Evolutionary conservation across 2,329 filamentous ascomycete genomes (phyloP).

Genomic region (Waltergamsia citrina): DNA sequence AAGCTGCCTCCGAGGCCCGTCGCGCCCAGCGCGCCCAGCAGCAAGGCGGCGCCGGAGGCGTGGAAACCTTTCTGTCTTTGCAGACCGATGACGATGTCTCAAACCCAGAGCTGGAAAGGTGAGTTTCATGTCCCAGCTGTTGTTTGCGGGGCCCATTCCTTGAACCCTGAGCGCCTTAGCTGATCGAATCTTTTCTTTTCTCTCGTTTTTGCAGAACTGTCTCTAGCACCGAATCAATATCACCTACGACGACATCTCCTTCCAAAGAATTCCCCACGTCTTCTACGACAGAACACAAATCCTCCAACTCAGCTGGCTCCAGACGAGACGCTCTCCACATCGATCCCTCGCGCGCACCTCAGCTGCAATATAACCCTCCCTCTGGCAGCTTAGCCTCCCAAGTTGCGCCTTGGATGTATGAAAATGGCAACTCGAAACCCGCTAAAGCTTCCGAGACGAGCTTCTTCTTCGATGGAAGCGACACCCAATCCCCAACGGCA

Average conservation of each 20-base stretch:
- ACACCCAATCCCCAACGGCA: constrained; percentile 49
- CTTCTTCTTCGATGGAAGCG: constrained; percentile 70
- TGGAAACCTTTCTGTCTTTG: no score
- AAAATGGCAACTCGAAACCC: constrained; percentile 23
- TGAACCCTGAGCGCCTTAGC: neutral
- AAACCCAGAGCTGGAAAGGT: constrained; percentile 23
- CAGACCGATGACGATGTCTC: constrained; percentile 32
- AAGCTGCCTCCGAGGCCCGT: constrained; percentile 12
- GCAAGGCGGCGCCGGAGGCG: no score
- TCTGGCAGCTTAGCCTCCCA: constrained; percentile 28
- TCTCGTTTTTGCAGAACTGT: neutral
- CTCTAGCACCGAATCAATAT: constrained; percentile 3
- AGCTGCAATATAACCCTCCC: constrained; percentile 49
- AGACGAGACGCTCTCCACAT: constrained; percentile 63
- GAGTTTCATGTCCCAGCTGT: constrained; percentile 11
- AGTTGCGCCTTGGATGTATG: constrained; percentile 49
- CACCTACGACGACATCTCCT: constrained; percentile 1
- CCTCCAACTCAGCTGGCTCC: constrained; percentile 58
- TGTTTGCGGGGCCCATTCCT: neutral
- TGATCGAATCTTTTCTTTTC: neutral
- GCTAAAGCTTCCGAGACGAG: constrained; percentile 37
- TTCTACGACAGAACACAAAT: constrained; percentile 32
- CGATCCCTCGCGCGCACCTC: constrained; percentile 51
- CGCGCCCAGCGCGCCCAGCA: no score
- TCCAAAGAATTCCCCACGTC: neutral